Evolutionary conservation across 805 yeast species (phyloP).

Genomic region (Maudiozyma bulderi): DNA sequence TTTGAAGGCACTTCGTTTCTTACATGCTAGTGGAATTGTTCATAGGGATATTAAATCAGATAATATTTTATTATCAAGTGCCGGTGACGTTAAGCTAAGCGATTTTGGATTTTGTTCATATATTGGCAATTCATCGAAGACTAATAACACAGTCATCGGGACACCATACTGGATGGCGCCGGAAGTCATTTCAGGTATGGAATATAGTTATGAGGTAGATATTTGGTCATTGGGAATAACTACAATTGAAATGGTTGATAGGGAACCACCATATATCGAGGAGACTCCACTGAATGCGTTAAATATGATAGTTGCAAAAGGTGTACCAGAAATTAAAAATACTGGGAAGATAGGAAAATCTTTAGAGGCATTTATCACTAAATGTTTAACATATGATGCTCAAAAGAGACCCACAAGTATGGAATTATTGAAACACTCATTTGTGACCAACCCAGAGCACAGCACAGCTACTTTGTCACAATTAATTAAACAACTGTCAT

Average conservation of each 20-base stretch:
- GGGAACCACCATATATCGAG: conserved; percentile 94
- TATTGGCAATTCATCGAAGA: conserved; percentile 63
- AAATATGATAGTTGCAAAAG: conserved; percentile 88
- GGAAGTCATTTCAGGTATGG: conserved; percentile 87
- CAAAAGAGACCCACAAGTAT: conserved; percentile 70
- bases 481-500: too few relatives aligned
- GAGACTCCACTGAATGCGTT: conserved; percentile 91
- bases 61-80: conserved; percentile 69
- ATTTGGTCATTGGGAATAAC: conserved; percentile 96
- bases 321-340: conserved; percentile 86
- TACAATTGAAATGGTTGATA: conserved; percentile 97
- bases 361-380: conserved; percentile 61
- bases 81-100: conserved; percentile 84
- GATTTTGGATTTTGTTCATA: conserved; percentile 97
- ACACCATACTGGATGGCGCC: conserved; percentile 99
- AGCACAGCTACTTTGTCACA: too few relatives aligned
- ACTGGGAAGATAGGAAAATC: conserved; percentile 65
- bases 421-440: conserved; percentile 60
- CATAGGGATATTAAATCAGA: conserved; percentile 95
- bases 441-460: conserved; percentile 22
- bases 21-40: conserved; percentile 85
- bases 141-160: conserved; percentile 96
- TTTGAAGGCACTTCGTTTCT: conserved; percentile 68
- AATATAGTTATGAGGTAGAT: conserved; percentile 92
- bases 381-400: conserved; percentile 74